phyloP scores from a whole-genome alignment of 192 early-diverging fungal genomes.

The Blastocladiella britannica region DNA sequence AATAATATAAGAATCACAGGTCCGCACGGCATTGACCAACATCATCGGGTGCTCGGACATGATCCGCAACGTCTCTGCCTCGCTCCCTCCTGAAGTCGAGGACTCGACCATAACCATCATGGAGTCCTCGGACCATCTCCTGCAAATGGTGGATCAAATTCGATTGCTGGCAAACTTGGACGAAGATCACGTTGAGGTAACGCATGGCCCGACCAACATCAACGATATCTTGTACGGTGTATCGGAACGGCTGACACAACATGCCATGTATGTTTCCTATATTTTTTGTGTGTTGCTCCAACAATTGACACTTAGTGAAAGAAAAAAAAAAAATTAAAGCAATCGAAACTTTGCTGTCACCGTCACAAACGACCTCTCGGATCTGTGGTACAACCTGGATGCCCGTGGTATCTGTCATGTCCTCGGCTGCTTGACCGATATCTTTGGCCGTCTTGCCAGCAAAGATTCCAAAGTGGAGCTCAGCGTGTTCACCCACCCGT shows the following conservation, averaged over 20 bases:
- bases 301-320: too few species aligned
- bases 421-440: too few species aligned
- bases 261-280: not conserved
- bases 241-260: not conserved
- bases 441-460: too few species aligned
- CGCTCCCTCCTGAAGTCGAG: not conserved
- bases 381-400: too few species aligned
- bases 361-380: too few species aligned
- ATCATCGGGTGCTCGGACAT: not conserved
- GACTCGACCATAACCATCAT: not conserved
- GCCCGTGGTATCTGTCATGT: too few species aligned
- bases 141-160: not conserved
- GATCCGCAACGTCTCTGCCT: not conserved
- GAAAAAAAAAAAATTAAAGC: too few species aligned
- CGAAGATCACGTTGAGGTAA: not conserved
- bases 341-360: too few species aligned
- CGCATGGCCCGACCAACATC: not conserved
- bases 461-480: too few species aligned
- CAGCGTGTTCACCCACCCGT: too few species aligned
- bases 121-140: not conserved
- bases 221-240: not conserved
- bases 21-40: not conserved
- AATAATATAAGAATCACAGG: too few species aligned
- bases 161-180: not conserved
- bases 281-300: too few species aligned